Percentiles rank a stretch among this genome's conserved stretches.
Conservation (phyloP, 441 rosid species). For the Eutrema salsugineum region DNA sequence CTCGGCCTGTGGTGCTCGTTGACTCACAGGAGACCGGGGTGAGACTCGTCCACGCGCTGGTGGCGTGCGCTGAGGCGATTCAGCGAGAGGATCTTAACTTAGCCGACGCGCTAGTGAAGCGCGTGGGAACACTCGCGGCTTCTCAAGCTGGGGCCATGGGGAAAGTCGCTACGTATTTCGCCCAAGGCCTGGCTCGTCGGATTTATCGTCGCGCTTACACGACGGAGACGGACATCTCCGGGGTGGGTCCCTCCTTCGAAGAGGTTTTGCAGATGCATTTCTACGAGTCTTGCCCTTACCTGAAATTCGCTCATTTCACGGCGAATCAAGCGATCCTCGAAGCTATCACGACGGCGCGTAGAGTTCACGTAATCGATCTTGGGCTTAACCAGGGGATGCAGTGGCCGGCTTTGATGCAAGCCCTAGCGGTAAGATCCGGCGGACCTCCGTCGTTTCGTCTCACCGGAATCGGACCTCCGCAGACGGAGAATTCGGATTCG, state of each 20-base stretch:
- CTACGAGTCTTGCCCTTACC: slow-evolving; percentile 64
- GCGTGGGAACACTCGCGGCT: slow-evolving; percentile 49
- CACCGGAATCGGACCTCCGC: slow-evolving; percentile 65
- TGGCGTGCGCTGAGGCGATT: slow-evolving; percentile 68
- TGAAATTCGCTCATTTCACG: slow-evolving; percentile 74
- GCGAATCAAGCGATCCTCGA: slow-evolving; percentile 74
- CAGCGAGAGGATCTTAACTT: slow-evolving; percentile 45
- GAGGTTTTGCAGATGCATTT: slow-evolving; percentile 68
- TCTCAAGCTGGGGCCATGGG: slow-evolving; percentile 72
- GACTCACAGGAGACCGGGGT: slow-evolving; percentile 70
- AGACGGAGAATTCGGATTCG: slow-evolving; percentile 48
- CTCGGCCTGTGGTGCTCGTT: slow-evolving; percentile 51
- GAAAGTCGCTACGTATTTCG: slow-evolving; percentile 67
- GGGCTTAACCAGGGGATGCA: slow-evolving; percentile 67
- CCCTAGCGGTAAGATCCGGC: slow-evolving; percentile 52
- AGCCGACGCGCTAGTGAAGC: slow-evolving; percentile 55
- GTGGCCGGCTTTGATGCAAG: slow-evolving; percentile 83
- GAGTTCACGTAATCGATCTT: slow-evolving; percentile 62
- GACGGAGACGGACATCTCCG: slow-evolving; percentile 28
- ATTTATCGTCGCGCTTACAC: slow-evolving; percentile 45
- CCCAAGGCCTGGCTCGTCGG: slow-evolving; percentile 51
- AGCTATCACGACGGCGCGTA: slow-evolving; percentile 40
- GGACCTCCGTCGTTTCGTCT: slow-evolving; percentile 64
- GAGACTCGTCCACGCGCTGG: slow-evolving; percentile 59
- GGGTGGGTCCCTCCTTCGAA: slow-evolving; percentile 35